Conservation (phyloP, 2,329 filamentous ascomycete species). For the Sarocladium strictum region DNA sequence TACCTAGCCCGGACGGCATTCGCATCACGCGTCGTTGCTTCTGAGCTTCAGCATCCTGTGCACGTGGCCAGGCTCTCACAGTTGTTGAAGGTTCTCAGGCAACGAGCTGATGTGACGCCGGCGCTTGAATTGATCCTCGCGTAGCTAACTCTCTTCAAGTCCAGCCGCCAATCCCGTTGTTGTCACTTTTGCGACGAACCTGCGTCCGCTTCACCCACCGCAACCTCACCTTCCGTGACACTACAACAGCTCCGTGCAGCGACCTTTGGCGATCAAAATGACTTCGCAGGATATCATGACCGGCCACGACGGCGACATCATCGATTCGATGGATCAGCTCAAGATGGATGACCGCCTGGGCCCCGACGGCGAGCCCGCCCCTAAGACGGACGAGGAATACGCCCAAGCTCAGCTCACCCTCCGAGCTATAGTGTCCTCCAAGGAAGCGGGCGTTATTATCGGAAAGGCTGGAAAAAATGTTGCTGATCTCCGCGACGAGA, state of each 20-base stretch:
- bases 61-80: background rate
- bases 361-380: conserved; percentile 70
- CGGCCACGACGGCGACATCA: conserved; percentile 54
- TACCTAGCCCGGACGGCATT: conserved; percentile 15
- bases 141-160: background rate
- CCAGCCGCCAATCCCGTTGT: no score
- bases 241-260: background rate
- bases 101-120: background rate
- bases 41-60: conserved; percentile 13
- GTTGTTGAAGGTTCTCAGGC: background rate
- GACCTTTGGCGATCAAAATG: conserved; percentile 38
- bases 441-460: conserved; percentile 98
- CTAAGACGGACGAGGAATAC: conserved; percentile 96
- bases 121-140: background rate
- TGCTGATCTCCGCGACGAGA: conserved; percentile 92
- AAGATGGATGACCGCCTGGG: conserved; percentile 62
- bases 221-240: no score
- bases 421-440: conserved; percentile 95
- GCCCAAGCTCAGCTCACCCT: conserved; percentile 87
- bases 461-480: conserved; percentile 99
- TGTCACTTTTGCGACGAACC: background rate
- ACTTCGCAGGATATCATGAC: conserved; percentile 55
- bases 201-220: background rate
- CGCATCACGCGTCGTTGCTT: conserved; percentile 15
- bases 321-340: conserved; percentile 58